Conservation (phyloP, 345 rosid species). For the Heritiera fomes region DNA sequence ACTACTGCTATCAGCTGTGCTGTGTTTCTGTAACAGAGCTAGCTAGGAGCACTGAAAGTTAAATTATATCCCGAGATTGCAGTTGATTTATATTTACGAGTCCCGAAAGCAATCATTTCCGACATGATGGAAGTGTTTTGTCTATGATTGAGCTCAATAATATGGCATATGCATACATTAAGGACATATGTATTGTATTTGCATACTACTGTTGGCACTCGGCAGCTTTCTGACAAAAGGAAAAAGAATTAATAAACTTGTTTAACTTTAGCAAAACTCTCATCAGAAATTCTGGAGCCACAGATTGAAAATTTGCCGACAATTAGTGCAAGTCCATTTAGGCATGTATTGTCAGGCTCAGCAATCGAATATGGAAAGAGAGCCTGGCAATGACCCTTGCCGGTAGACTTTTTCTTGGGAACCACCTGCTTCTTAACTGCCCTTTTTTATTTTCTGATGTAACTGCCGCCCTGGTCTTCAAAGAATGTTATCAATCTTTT, state of each 20-base stretch:
- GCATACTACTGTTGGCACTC: not conserved
- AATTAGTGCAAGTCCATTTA: not conserved
- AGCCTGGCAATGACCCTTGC: not conserved
- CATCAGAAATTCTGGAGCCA: not conserved
- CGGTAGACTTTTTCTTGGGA: not conserved
- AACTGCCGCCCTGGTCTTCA: not conserved
- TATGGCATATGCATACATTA: no score
- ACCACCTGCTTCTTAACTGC: slow-evolving; percentile 1
- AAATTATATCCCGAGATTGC: not conserved
- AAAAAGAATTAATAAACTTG: not conserved
- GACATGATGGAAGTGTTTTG: not conserved
- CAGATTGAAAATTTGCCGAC: not conserved
- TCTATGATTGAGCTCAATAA: not conserved
- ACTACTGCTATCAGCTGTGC: not conserved
- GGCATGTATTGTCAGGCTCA: not conserved
- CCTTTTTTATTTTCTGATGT: not conserved
- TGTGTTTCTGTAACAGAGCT: not conserved
- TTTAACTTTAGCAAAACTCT: not conserved
- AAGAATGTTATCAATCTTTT: not conserved
- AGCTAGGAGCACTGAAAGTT: not conserved
- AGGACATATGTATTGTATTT: no score
- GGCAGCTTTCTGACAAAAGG: not conserved
- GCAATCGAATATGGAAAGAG: not conserved
- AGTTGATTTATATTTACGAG: not conserved
- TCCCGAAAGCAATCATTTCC: not conserved